These are phyloP conservation scores for Chlamydomonas applanata DNA, from an alignment of 139 green algal species.

Conservation along the genomic window DNA sequence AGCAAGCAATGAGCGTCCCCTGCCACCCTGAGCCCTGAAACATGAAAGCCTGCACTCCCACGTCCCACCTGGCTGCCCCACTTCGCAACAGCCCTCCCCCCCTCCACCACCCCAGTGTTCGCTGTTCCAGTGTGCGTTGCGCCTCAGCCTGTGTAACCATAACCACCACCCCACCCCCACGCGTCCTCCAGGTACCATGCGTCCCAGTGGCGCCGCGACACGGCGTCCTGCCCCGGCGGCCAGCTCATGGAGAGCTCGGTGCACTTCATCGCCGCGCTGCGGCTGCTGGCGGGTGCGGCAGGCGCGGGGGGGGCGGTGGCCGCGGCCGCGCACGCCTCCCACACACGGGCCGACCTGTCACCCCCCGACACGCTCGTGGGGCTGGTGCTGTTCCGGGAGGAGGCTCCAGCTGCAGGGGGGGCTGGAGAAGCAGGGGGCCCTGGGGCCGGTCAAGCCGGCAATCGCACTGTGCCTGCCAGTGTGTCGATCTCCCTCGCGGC, in stretches of 20 bases:
- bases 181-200: constrained; percentile 59
- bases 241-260: constrained; percentile 56
- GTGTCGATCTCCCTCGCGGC: constrained; percentile 48
- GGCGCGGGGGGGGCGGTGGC: constrained; percentile 26
- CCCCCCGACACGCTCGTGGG: constrained; percentile 43
- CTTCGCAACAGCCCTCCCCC: too few relatives aligned
- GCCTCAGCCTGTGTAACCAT: too few relatives aligned
- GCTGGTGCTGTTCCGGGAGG: constrained; percentile 23
- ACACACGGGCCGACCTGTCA: constrained; percentile 27
- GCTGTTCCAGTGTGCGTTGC: too few relatives aligned
- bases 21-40: too few relatives aligned
- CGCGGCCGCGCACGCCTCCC: background rate
- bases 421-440: too few relatives aligned
- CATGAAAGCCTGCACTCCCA: too few relatives aligned
- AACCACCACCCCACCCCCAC: too few relatives aligned
- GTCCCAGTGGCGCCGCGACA: constrained; percentile 50
- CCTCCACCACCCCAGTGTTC: too few relatives aligned
- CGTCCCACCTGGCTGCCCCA: too few relatives aligned
- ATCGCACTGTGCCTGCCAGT: background rate
- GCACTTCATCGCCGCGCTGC: constrained; percentile 56
- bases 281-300: constrained; percentile 24
- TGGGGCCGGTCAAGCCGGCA: background rate
- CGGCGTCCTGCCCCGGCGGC: constrained; percentile 41
- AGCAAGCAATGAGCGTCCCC: too few relatives aligned
- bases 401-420: too few relatives aligned